These are phyloP conservation scores for Aphanomyces invadans DNA, from an alignment of 352 stramenopile genomes.

Conservation along the genomic window DNA sequence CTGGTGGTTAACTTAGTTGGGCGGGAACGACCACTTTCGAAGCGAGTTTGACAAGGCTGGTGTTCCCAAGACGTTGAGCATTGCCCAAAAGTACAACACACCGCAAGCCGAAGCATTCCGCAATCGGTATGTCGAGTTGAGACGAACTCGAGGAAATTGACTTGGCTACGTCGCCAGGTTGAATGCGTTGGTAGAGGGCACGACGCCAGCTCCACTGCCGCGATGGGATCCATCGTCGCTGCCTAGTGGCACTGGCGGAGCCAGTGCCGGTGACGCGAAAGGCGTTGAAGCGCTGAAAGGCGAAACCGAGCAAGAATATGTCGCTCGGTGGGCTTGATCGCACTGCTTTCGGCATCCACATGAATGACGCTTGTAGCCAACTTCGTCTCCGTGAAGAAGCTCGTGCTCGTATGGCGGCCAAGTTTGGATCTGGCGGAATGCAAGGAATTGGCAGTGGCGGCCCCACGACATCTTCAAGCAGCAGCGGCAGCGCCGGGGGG, in stretches of 20 bases:
- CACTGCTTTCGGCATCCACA: too few species aligned
- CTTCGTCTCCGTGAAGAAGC: conserved; percentile 66
- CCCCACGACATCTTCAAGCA: conserved; percentile 32
- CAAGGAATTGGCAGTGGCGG: conserved; percentile 71
- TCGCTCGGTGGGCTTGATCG: too few species aligned
- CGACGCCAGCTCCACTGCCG: conserved; percentile 39
- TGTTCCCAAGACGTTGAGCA: conserved; percentile 64
- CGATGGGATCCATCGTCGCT: conserved; percentile 42
- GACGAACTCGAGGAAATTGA: too few species aligned
- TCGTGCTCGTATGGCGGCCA: conserved; percentile 67
- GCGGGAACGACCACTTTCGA: conserved; percentile 68
- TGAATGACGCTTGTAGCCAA: conserved; percentile 30
- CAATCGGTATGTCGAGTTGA: conserved; percentile 27
- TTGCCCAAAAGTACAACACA: conserved; percentile 80
- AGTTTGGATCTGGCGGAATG: conserved; percentile 67
- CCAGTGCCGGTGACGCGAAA: conserved; percentile 32
- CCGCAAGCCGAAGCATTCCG: conserved; percentile 71
- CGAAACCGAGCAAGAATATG: conserved; percentile 70
- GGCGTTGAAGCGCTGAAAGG: conserved; percentile 76
- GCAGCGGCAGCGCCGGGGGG: conserved; percentile 28
- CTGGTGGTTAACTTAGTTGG: conserved; percentile 23
- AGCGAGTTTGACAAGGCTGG: conserved; percentile 49
- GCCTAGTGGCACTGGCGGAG: neutral
- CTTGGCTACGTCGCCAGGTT: conserved; percentile 30
- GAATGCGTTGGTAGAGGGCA: conserved; percentile 55